Evolutionary conservation across 805 yeast species (phyloP), one percentile per base, ranked within the genome.

Genomic region (Deakozyma indianensis): DNA sequence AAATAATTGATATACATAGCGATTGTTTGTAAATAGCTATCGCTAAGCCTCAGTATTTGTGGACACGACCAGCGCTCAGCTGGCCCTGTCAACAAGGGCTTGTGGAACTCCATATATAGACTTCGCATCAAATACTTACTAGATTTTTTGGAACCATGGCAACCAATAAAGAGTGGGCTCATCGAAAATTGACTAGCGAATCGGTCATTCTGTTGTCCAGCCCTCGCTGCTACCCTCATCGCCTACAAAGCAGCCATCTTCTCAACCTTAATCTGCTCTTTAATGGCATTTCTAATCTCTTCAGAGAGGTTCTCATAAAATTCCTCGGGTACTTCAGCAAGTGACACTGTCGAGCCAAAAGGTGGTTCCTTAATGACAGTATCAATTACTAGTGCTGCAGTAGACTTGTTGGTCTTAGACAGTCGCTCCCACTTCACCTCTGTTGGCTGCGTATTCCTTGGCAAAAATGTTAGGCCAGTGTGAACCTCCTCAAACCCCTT

Each of bases 391-490:
- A 55, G 50, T 35, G 38, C 18, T 46, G 41, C 5, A 43, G 32
- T 40, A 35, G 18, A 23, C 18, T 11, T n/a, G n/a, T 29, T 9
- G 14, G 35, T 15, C 14, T 3, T 16, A 9, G 18, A 25, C n/a
- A 15, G 46, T 43, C 51, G 52, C 41, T 52, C 27, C 48, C 62
- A 53, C 24, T 57, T 52, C 3, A 69, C 64, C 41, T 56, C 55
- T 3, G 73, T 66, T 1, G 97, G 85, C 63, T 92, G 98, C 4
- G 94, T 80, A 3, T 69, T 66, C 20, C 55, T 58, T 2, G 97
- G 96, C 27, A 75, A 76, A 59, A 86, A 85, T 29, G 71, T 68
- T 25, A 82, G 69, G n/a, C 94, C 94, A 0, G 95, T 83, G 60
- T 87, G 90, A 1, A 82, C 75, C 58, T 90, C 97, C 56, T 78